phyloP scores from a whole-genome alignment of 2,329 filamentous ascomycete species.

The Diatrype stigma region DNA sequence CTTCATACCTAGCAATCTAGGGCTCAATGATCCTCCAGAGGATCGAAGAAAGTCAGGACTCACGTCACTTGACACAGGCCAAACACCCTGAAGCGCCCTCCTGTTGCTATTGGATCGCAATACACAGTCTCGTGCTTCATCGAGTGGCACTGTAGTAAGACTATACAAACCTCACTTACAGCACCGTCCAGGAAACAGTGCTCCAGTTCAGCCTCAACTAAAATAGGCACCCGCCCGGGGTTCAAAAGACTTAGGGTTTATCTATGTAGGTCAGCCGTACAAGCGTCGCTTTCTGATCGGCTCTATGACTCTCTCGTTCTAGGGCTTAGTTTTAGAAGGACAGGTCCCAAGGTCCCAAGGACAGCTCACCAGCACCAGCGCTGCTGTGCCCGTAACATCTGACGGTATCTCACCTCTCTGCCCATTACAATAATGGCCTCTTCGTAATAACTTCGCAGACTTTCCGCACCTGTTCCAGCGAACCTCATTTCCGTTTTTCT shows the following conservation, averaged over 20 bases:
- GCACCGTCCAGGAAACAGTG: not conserved
- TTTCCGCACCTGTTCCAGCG: not conserved
- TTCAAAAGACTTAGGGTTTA: not conserved
- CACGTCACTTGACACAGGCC: not conserved
- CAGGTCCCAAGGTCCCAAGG: constrained; percentile 25
- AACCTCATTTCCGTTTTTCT: constrained; percentile 1
- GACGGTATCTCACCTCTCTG: constrained; percentile 16
- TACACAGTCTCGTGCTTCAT: not conserved
- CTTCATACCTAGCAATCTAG: no score
- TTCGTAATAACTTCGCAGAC: constrained; percentile 6
- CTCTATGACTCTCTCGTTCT: constrained; percentile 26
- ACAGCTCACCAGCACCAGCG: constrained; percentile 6
- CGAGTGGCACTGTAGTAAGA: not conserved
- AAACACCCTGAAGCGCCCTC: not conserved
- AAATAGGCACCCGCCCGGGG: not conserved
- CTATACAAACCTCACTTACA: not conserved
- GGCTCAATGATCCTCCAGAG: not conserved
- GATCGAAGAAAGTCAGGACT: not conserved
- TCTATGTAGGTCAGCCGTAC: not conserved
- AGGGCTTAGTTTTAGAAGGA: constrained; percentile 4
- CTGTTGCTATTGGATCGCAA: not conserved
- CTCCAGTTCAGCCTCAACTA: not conserved
- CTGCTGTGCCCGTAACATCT: constrained; percentile 17
- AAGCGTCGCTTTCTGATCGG: constrained; percentile 20
- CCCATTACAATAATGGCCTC: constrained; percentile 9